These are phyloP conservation scores for Phytopythium boreale DNA, from an alignment of 352 stramenopile species.

Conservation along the genomic window DNA sequence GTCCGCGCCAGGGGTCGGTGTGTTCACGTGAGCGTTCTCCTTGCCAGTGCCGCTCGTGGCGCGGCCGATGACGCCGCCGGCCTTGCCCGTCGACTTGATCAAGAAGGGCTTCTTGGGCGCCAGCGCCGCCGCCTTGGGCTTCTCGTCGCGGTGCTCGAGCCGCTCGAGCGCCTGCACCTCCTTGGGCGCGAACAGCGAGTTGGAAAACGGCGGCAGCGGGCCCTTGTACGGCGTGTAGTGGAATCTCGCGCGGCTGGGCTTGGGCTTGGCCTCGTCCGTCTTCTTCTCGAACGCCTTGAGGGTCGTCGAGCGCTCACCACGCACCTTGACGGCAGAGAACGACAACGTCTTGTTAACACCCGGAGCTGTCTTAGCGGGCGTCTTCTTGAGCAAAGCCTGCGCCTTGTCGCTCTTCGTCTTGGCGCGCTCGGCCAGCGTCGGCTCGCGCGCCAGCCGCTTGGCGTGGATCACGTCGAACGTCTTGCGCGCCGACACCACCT, in stretches of 20 bases:
- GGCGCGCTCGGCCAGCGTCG: neutral
- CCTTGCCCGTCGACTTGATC: conserved; percentile 8
- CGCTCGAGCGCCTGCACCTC: conserved; percentile 9
- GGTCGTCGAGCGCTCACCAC: conserved; percentile 8
- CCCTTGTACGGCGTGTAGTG: conserved; percentile 71
- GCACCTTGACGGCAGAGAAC: conserved; percentile 9
- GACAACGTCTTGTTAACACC: conserved; percentile 5
- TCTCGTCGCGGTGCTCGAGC: neutral
- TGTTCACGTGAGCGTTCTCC: conserved; percentile 8
- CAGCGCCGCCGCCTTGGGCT: neutral
- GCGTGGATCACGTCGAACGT: conserved; percentile 4
- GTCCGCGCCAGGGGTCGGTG: neutral
- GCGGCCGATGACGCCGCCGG: conserved; percentile 3
- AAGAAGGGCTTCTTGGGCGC: conserved; percentile 7
- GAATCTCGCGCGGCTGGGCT: conserved; percentile 3
- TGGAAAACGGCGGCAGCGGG: conserved; percentile 43
- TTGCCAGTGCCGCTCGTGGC: neutral
- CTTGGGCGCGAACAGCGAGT: conserved; percentile 10
- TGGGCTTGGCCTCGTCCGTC: neutral
- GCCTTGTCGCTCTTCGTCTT: neutral
- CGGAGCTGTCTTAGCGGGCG: neutral
- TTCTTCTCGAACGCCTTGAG: neutral
- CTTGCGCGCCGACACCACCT: conserved; percentile 2
- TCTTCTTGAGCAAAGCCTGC: neutral
- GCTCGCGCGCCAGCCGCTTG: conserved; percentile 5